Base-by-base conservation (phyloP, 164 flowering plant species). In the Tetrastigma voinierianum region DNA sequence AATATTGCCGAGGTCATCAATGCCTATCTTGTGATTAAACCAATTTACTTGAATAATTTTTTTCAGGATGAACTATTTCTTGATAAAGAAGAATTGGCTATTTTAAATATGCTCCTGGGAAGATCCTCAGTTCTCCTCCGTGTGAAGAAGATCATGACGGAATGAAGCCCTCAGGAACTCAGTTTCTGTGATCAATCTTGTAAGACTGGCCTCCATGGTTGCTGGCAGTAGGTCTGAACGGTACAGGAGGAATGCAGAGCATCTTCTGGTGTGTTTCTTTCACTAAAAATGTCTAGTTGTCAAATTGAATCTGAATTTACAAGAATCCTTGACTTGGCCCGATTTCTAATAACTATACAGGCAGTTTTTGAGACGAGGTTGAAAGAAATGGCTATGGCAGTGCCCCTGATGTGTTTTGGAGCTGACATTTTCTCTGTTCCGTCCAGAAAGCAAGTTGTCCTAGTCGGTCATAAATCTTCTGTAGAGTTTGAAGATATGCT, bases 81-180 rank as follows among this genome's bases (percentile, higher is more conserved):
- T 47, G 98, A 94, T 72, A 78, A 65, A 76, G 83, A n/a, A n/a
- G n/a, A n/a, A 97, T 97, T 46, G 98, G n/a, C n/a, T 94, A 94
- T 71, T 94, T 78, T 62, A 94, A n/a, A n/a, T n/a, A 94, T 67
- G 91, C 97, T 6, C 67, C 90, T 4, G 98, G 14, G 92, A 91
- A 70, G 98, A 94, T 65, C 87, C 21, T 91, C 95, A 12, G 90
- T 94, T 66, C 87, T 94, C 61, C 92, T 94, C 51, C 90, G 97
- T 16, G 86, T 91, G 72, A 94, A 77, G 98, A 94, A 78, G 98
- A 94, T 64, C 91, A 94, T 66, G 98, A 94, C 67, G 98, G 96
- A 3, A 97, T 97, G 23, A 97, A 94, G 71, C 97, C 98, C 40
- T 94, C 98, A 13, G 98, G 12, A 94, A 94, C 72, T 94, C 98